Percentiles rank a stretch among this genome's conserved stretches.
Evolutionary conservation across 805 yeast species (phyloP).

Genomic region (Wickerhamomyces alni): DNA sequence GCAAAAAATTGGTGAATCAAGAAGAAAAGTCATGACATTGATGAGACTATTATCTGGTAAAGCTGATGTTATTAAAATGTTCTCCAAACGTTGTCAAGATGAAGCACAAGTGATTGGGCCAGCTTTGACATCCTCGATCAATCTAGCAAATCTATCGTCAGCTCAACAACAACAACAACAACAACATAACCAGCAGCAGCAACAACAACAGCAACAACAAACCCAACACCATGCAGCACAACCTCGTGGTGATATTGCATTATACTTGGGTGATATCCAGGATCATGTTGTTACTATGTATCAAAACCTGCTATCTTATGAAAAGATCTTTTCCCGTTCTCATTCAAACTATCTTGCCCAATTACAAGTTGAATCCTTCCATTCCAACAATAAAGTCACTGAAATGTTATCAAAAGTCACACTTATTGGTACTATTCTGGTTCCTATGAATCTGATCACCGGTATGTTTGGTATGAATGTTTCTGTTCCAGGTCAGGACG

Average conservation of each 20-base stretch:
- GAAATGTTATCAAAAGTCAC: conserved; percentile 87
- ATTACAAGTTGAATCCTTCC: conserved; percentile 86
- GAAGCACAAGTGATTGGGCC: conserved; percentile 37
- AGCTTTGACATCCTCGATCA: conserved; percentile 32
- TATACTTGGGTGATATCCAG: conserved; percentile 91
- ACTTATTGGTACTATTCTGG: conserved; percentile 78
- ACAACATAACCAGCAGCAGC: conserved; percentile 3
- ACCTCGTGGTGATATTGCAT: conserved; percentile 87
- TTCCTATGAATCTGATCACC: conserved; percentile 85
- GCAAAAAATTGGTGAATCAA: conserved; percentile 77
- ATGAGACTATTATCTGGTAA: conserved; percentile 87
- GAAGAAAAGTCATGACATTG: conserved; percentile 88
- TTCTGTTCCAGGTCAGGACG: conserved; percentile 65
- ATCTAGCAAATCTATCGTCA: conserved; percentile 26
- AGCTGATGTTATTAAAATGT: conserved; percentile 94
- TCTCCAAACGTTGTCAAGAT: conserved; percentile 92
- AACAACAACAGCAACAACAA: conserved; percentile 6
- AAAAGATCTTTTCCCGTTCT: conserved; percentile 86
- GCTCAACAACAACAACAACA: conserved; percentile 2
- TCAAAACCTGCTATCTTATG: conserved; percentile 84
- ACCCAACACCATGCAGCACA: conserved; percentile 28
- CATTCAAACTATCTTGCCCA: conserved; percentile 93
- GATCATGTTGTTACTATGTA: conserved; percentile 96
- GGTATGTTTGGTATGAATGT: conserved; percentile 98
- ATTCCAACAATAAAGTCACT: conserved; percentile 79